Evolutionary conservation across 441 rosid species (phyloP).

Genomic region (Corymbia citriodora): DNA sequence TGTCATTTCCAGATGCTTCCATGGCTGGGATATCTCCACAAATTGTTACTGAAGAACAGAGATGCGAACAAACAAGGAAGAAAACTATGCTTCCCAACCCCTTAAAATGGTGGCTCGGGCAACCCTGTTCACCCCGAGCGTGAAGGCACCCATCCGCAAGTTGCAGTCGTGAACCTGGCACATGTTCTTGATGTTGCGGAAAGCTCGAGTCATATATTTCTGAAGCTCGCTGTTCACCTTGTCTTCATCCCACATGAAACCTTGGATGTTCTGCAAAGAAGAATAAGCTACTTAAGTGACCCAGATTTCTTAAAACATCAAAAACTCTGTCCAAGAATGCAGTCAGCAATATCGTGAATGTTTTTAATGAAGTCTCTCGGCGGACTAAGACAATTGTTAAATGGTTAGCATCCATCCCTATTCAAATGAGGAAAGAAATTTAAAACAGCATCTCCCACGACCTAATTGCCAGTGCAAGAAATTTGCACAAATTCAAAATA

Average conservation of each 20-base stretch:
- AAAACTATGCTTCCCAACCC: conserved; percentile 88
- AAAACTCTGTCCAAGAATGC: neutral
- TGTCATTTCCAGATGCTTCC: neutral
- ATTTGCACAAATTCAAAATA: neutral
- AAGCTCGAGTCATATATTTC: conserved; percentile 82
- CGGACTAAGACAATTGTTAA: neutral
- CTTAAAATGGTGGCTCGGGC: conserved; percentile 81
- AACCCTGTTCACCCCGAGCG: conserved; percentile 89
- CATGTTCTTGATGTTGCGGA: conserved; percentile 78
- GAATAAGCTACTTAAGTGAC: neutral
- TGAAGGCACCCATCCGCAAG: conserved; percentile 97
- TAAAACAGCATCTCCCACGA: neutral
- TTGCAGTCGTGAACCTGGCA: conserved; percentile 75
- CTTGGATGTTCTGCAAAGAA: conserved; percentile 77
- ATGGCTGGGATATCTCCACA: neutral
- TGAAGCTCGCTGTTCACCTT: conserved; percentile 66
- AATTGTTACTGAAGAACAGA: neutral
- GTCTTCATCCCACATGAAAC: conserved; percentile 99
- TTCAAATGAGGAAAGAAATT: neutral
- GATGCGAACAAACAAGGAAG: neutral
- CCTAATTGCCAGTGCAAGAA: neutral
- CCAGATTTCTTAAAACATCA: neutral
- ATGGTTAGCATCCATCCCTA: neutral
- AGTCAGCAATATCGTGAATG: neutral
- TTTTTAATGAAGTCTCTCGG: neutral